A percentile compares a stretch with the other conserved stretches of the same genome.
Evolutionary conservation across 1,139 yeast genomes (phyloP).

Genomic region (Blastobotrys illinoisensis): DNA sequence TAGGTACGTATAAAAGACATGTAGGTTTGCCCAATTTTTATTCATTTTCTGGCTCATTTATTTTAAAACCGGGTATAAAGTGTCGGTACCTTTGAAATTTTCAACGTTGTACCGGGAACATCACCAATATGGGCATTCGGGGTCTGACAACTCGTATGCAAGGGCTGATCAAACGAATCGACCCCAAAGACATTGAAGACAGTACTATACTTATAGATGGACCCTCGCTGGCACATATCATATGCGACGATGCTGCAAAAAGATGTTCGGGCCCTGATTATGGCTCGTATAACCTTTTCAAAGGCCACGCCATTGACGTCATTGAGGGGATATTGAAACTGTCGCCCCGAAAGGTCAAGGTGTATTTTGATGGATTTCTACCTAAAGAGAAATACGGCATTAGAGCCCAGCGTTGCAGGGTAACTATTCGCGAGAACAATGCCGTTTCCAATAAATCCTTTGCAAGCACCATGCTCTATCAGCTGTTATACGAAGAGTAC

Average conservation of each 20-base stretch:
- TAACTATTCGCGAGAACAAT: not conserved
- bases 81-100: constrained; percentile 1
- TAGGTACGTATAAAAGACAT: no score
- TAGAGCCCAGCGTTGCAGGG: not conserved
- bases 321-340: constrained; percentile 1
- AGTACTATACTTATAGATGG: constrained; percentile 13
- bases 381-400: constrained; percentile 7
- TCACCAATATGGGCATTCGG: constrained; percentile 10
- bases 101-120: not conserved
- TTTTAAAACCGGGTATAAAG: no score
- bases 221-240: constrained; percentile 14
- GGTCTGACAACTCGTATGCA: constrained; percentile 8
- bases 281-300: constrained; percentile 2
- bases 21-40: no score
- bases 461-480: constrained; percentile 8
- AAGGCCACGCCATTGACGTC: not conserved
- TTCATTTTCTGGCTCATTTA: no score
- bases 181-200: not conserved
- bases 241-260: constrained; percentile 8
- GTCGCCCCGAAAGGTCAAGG: not conserved
- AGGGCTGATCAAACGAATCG: not conserved
- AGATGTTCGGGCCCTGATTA: not conserved
- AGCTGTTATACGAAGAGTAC: constrained; percentile 3
- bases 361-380: constrained; percentile 12
- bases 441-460: not conserved